Base-by-base conservation (phyloP, 1,139 yeast genomes). In the Debaryomyces psychrophilus region DNA sequence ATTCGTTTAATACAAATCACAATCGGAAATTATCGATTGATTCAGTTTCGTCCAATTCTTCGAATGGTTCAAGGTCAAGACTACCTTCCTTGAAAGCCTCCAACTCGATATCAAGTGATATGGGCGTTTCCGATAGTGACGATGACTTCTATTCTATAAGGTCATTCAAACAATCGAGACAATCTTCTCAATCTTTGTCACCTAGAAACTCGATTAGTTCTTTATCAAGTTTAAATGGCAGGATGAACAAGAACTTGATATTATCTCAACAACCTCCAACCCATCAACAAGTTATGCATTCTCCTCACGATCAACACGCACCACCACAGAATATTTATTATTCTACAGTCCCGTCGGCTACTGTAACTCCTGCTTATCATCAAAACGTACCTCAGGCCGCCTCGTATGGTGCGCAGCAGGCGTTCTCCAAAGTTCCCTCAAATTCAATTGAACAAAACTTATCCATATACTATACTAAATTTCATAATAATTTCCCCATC, bases 401-500 rank as follows among this genome's bases (percentile, higher is more conserved):
- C 12, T 20, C 41, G 4, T 38, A 38, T 12, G 35, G 22, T n/a
- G 11, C 28, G 1, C 41, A 41, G 5, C 44, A 29, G 22, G 12
- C 23, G 25, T 41, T 36, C 22, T 37, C 45, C 11, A 47, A 35
- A 29, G 20, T 50, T 22, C 57, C 62, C 15, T 12, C 54, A 15
- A 57, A 52, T 44, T 41, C 57, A 9, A 46, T 61, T 37, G 65
- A 60, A 9, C 45, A 50, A 25, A 67, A 68, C 47, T 51, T 73
- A 29, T 57, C 59, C 25, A 46, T 59, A 3, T 85, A 85, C 56
- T 85, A 82, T 57, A 62, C 72, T 25, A 76, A 71, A 44, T 73
- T 82, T 53, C 90, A 85, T 56, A 57, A 64, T 1, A 73, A 71
- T 23, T 78, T 83, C 57, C 88, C 90, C 5, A 67, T 85, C 0